Evolutionary conservation across 495 filamentous ascomycete genomes (phyloP).

Genomic region (Aspergillus carlsbadensis): DNA sequence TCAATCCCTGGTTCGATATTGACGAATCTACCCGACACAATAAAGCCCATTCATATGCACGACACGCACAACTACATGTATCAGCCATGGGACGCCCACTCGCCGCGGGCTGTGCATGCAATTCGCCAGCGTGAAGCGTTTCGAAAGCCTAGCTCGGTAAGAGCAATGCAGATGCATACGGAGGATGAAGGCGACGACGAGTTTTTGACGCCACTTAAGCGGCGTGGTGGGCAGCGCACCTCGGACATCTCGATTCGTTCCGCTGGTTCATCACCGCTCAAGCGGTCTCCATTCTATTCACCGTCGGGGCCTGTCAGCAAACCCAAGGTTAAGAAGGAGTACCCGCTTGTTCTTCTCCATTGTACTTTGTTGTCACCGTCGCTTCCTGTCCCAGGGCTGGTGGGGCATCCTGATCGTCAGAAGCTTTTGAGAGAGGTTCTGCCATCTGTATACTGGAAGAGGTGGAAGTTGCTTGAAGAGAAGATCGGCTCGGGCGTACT

Average conservation of each 20-base stretch:
- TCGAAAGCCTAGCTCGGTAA: slow-evolving; percentile 71
- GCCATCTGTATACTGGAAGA: slow-evolving; percentile 59
- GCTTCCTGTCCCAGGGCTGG: slow-evolving; percentile 59
- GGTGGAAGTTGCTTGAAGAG: slow-evolving; percentile 74
- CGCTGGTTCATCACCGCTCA: slow-evolving; percentile 33
- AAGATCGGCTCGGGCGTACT: slow-evolving; percentile 72
- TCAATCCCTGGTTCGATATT: slow-evolving; percentile 42
- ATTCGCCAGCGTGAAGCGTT: slow-evolving; percentile 49
- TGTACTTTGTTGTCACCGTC: slow-evolving; percentile 77
- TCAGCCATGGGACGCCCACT: slow-evolving; percentile 27
- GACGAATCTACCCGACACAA: slow-evolving; percentile 26
- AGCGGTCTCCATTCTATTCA: slow-evolving; percentile 44
- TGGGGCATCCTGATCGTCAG: slow-evolving; percentile 37
- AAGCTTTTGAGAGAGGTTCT: slow-evolving; percentile 56
- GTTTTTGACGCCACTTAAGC: slow-evolving; percentile 36
- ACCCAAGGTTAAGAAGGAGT: slow-evolving; percentile 60
- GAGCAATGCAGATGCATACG: slow-evolving; percentile 74
- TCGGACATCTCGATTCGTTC: slow-evolving; percentile 36
- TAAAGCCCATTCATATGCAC: slow-evolving; percentile 19
- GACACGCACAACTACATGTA: slow-evolving; percentile 22
- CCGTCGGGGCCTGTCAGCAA: slow-evolving; percentile 45
- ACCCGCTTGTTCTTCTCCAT: slow-evolving; percentile 83
- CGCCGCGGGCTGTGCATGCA: slow-evolving; percentile 23
- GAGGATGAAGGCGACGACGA: slow-evolving; percentile 45
- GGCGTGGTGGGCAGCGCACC: slow-evolving; percentile 25